Evolutionary conservation across 2,329 filamentous ascomycete genomes (phyloP), one percentile per base, ranked within the genome.

Genomic region (Rhytidhysteron rufulum): DNA sequence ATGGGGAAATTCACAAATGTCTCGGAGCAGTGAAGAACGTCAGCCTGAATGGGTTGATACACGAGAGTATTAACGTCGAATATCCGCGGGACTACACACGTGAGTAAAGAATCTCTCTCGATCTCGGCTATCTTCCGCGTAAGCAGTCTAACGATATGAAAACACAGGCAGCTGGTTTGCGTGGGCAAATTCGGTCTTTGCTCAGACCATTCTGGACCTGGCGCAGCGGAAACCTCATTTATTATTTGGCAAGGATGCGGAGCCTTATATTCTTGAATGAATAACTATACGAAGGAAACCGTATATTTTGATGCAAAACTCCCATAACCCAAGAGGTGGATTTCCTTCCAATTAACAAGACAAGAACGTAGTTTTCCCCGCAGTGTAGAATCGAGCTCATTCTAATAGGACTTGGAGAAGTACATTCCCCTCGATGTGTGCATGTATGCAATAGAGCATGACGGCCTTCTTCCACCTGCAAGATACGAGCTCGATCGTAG

Each of bases 101-200:
- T 78, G 55, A 68, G 77, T 69, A n/a, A 33, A 21, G 32, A n/a
- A n/a, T n/a, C n/a, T 27, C 22, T 34, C 31, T 49, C 50, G 43
- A 51, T 37, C n/a, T 39, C 15, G 10, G 16, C 13, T 36, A 42
- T 48, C 21, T 47, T 5, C 25, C 24, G 3, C 32, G 16, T 17
- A 8, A 7, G 4, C 13, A 21, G 15, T 13, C 4, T n/a, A 10
- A 6, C 17, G n/a, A 19, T 33, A 30, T 18, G 35, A 13, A 21
- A 7, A 10, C 36, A 31, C 43, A 79, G 76, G 80, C 49, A 88
- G 85, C 58, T 97, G 91, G 91, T 97, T 97, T 63, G 88, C 91
- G 2, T 97, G 90, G 93, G 93, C 93, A 9, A 98, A 98, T 54
- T 93, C 88, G 1, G 88, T 98, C 9, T 97, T 95, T 67, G 89